Evolutionary conservation across 2,329 filamentous ascomycete species (phyloP), one percentile per base, ranked within the genome.

Genomic region (Cephalotrichum gorgonifer): DNA sequence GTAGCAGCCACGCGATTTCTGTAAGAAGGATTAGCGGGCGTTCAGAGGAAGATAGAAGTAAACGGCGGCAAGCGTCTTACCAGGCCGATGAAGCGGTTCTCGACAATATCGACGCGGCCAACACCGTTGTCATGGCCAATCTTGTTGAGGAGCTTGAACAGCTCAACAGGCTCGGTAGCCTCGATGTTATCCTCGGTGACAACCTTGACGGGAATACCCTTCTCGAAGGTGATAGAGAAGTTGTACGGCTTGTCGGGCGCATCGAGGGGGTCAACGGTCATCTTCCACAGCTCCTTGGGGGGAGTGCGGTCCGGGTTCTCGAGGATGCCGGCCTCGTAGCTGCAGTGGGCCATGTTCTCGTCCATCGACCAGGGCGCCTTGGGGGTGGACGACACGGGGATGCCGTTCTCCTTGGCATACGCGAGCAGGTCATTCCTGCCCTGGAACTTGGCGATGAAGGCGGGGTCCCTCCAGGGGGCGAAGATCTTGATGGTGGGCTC

Each of bases 271-370:
- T 81, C 78, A 51, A 68, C 61, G 49, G 74, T 76, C 15, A 43
- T 17, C 57, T 75, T 87, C 85, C 85, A 88, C 74, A 88, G 81
- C 58, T 86, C 79, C 55, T 77, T 70, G 20, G 83, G 82, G 39
- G 83, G 75, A 51, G 77, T 76, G 52, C 72, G 65, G 55, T 73
- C 60, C n/a, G 71, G 68, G 50, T 75, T 73, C 64, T 85, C 81
- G 43, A 85, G 72, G 54, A 83, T 83, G 61, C 86, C 86, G 47
- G 83, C 83, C 72, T 94, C 88, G 66, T 93, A 94, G 53, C 71
- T 76, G 73, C 82, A 87, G 68, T 91, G 86, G 7, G 82, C 84
- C 58, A 87, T 60, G 69, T 88, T 86, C 65, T 83, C 80, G 57
- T 52, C 39, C 47, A 17, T 52, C 9, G 30, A 44, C 44, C 12